Evolutionary conservation across 306 rosid species (phyloP), one percentile per base, ranked within the genome.

Genomic region (Senna tora): DNA sequence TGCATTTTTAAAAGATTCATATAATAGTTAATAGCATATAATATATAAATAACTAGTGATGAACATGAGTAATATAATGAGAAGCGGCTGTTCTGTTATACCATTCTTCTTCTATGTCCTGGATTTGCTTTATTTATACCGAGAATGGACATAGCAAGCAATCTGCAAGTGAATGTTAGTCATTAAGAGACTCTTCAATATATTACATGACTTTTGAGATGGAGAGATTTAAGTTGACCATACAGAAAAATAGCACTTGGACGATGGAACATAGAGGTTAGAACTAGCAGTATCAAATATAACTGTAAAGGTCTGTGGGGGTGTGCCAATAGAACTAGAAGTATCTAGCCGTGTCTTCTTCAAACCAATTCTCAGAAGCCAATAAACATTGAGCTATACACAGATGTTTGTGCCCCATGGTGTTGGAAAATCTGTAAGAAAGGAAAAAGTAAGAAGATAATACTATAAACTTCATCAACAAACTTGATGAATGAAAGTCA

Each of bases 271-370:
- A 93, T 93, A 91, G 9, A 91, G 89, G 79, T 91, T 91, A 73
- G 97, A 88, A 77, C 93, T 91, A 16, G 91, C 97, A 1, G 93
- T 87, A 77, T 91, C 97, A 71, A 91, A 91, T 73, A 91, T 84
- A 76, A 91, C 92, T 58, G 82, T 58, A 78, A 91, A 91, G 20
- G 75, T 87, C 76, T 36, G 39, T 34, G 92, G 88, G 16, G 97
- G 97, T 5, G 97, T 80, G 71, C 96, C 97, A 70, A 91, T n/a
- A n/a, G n/a, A n/a, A n/a, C n/a, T n/a, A n/a, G n/a, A n/a, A n/a
- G n/a, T n/a, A n/a, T n/a, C n/a, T n/a, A n/a, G n/a, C n/a, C n/a
- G n/a, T n/a, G n/a, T n/a, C n/a, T n/a, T n/a, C n/a, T 85, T 68
- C 92, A 85, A 80, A 91, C 88, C 85, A 89, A 79, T 91, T 84